These are phyloP conservation scores for Bonia amplexicaulis DNA, from an alignment of 176 grass and related monocot species.

Conservation along the genomic window DNA sequence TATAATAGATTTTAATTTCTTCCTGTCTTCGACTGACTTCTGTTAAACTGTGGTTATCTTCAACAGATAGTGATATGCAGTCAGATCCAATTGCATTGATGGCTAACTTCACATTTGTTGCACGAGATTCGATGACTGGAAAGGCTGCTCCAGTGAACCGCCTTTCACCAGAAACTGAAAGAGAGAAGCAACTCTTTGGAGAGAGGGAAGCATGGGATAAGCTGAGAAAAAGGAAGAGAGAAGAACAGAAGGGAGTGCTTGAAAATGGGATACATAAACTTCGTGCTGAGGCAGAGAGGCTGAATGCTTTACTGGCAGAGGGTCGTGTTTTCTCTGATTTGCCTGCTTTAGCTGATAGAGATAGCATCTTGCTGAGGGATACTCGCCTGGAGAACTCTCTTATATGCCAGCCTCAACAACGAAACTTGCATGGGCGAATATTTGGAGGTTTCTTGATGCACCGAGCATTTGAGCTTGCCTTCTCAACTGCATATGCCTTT, in stretches of 20 bases:
- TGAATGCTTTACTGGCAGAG: constrained; percentile 58
- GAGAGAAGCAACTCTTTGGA: constrained; percentile 52
- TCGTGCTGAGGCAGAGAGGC: constrained; percentile 47
- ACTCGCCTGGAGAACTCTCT: constrained; percentile 76
- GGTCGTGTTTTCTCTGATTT: constrained; percentile 91
- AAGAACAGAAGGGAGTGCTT: constrained; percentile 52
- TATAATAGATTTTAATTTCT: background rate
- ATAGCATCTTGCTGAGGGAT: constrained; percentile 77
- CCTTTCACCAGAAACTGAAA: constrained; percentile 77
- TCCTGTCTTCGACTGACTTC: constrained; percentile 4
- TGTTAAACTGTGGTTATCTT: constrained; percentile 3
- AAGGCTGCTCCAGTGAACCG: constrained; percentile 87
- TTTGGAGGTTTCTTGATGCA: constrained; percentile 99
- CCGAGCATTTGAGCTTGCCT: constrained; percentile 83
- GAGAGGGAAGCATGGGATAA: constrained; percentile 74
- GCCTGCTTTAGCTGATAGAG: constrained; percentile 74
- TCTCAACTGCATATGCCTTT: constrained; percentile 95
- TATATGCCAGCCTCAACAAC: constrained; percentile 89
- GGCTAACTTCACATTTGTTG: constrained; percentile 90
- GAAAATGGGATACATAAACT: constrained; percentile 48
- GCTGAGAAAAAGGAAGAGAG: constrained; percentile 74
- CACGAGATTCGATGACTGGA: constrained; percentile 75
- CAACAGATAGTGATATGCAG: constrained; percentile 44
- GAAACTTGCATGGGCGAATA: constrained; percentile 83
- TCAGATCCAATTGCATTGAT: constrained; percentile 59